Evolutionary conservation across 2,329 filamentous ascomycete genomes (phyloP).

Genomic region (Colletotrichum tofieldiae): DNA sequence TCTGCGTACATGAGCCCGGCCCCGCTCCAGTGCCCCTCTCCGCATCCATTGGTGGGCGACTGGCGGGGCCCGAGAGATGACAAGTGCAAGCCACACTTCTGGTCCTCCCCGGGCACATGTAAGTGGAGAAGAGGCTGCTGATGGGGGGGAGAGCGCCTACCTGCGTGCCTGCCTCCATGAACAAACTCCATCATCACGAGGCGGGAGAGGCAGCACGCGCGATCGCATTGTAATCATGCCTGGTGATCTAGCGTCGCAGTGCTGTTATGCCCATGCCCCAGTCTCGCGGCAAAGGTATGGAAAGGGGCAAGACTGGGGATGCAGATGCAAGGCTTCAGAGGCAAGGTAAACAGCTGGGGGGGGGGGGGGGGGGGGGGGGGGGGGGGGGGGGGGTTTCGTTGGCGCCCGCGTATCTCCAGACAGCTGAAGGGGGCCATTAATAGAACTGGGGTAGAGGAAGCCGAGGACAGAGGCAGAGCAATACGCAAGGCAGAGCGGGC

Average conservation of each 20-base stretch:
- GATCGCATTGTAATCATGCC: background rate
- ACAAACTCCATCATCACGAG: background rate
- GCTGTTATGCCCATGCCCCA: background rate
- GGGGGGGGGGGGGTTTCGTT: too few species aligned
- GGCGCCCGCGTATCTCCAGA: too few species aligned
- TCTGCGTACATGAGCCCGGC: constrained; percentile 7
- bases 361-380: too few species aligned
- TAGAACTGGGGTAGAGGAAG: background rate
- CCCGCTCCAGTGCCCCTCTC: background rate
- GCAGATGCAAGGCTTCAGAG: constrained; percentile 3
- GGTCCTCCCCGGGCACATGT: background rate
- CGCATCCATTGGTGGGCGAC: background rate
- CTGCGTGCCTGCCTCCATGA: background rate
- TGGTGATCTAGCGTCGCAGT: background rate
- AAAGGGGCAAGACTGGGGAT: background rate
- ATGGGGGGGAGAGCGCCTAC: background rate
- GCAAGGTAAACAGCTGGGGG: too few species aligned
- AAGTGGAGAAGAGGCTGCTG: background rate
- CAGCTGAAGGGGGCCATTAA: background rate
- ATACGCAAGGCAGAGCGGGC: constrained; percentile 35
- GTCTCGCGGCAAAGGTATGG: background rate
- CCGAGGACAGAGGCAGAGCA: background rate
- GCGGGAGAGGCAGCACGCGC: background rate
- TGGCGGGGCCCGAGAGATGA: background rate
- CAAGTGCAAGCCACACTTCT: background rate